Evolutionary conservation across 768 basidiomycete species (phyloP), one percentile per base, ranked within the genome.

Genomic region (Lyophyllum atratum): DNA sequence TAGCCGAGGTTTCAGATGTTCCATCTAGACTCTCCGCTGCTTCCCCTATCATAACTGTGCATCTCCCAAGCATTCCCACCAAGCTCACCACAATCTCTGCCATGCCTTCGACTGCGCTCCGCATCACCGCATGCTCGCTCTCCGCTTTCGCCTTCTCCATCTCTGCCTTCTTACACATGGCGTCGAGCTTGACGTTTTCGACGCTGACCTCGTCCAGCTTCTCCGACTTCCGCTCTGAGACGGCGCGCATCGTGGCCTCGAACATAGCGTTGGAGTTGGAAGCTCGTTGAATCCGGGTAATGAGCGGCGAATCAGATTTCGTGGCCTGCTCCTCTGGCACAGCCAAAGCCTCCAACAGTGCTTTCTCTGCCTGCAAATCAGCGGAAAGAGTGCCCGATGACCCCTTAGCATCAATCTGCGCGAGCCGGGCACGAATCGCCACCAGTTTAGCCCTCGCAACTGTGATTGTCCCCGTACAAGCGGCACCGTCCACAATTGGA

Each of bases 221-320:
- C 60, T 92, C 90, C 4, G 87, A 90, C 58, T 82, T 85, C 52
- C 93, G 79, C 66, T 95, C 90, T 31, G 87, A 85, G 48, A 87
- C 86, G 15, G 91, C 91, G n/a, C 89, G 84, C 67, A 94, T 81
- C 34, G 89, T 91, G 15, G 90, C 92, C 46, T 92, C 90, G 66
- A 94, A 92, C 81, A 94, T 89, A 29, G 87, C 85, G 59, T 76
- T 79, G 4, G 90, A 85, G 67, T 93, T 94, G 55, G 80, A 80
- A 3, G 91, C 87, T 5, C 87, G 84, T 65, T 85, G 82, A 26
- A 91, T 68, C 54, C 85, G 81, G 51, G 74, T 69, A 57, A 79
- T 82, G 42, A 92, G 70, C 0, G 80, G 68, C 8, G 91, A 90
- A 45, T 81, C 78, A 2, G 84, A 68, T 64, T 79, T 84, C 48